phyloP scores from a whole-genome alignment of 495 filamentous ascomycete genomes.

The Aspergillus sclerotiicarbonarius region DNA sequence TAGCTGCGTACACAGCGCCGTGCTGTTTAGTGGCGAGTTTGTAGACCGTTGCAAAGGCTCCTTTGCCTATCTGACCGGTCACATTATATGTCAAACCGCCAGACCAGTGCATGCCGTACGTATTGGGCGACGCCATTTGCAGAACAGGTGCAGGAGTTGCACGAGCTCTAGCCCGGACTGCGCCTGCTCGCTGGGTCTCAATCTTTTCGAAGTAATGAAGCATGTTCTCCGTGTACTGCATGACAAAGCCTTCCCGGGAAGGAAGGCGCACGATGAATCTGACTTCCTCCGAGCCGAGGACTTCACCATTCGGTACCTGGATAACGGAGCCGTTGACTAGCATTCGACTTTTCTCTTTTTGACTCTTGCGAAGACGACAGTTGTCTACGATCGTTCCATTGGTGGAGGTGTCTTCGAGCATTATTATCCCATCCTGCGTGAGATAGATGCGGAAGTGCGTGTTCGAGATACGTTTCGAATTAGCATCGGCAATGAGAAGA shows the following conservation, averaged over 20 bases:
- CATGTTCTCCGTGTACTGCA: conserved; percentile 60
- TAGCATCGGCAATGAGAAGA: conserved; percentile 55
- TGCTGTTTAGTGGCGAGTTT: conserved; percentile 76
- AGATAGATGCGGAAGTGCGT: conserved; percentile 88
- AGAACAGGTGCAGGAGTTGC: conserved; percentile 27
- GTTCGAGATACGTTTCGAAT: conserved; percentile 73
- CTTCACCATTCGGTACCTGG: conserved; percentile 56
- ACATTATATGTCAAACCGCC: conserved; percentile 82
- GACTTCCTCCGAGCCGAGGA: conserved; percentile 46
- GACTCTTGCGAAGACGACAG: conserved; percentile 52
- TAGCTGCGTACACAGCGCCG: conserved; percentile 80
- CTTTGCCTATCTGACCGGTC: conserved; percentile 76
- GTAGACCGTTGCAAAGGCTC: conserved; percentile 91
- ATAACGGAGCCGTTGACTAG: conserved; percentile 72
- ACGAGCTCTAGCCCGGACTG: conserved; percentile 23
- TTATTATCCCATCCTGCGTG: conserved; percentile 72
- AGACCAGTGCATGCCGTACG: conserved; percentile 69
- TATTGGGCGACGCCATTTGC: conserved; percentile 37
- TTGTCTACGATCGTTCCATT: conserved; percentile 89
- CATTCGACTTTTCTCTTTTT: conserved; percentile 55
- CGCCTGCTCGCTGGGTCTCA: conserved; percentile 24
- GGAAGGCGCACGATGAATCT: conserved; percentile 87
- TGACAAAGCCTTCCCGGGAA: conserved; percentile 55
- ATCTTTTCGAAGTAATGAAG: conserved; percentile 49
- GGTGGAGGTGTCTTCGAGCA: conserved; percentile 89